Base-by-base conservation (phyloP, 31 red algal genomes). In the Endocladia muricata region DNA sequence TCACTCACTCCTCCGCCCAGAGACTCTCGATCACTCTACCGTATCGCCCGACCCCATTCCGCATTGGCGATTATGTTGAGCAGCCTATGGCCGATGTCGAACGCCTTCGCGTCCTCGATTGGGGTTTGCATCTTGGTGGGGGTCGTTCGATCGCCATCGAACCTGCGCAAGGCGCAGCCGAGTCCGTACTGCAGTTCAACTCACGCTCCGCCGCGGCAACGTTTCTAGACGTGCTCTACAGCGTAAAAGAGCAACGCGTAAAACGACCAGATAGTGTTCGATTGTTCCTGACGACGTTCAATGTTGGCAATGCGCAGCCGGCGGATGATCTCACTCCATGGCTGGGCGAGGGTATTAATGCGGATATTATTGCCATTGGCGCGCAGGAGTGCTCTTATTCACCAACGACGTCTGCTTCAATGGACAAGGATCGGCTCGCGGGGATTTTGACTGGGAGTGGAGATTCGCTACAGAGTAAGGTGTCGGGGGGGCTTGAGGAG, bases 381-480 rank as follows among this genome's bases (percentile, higher is more conserved):
- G 81, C 71, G 17, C 81, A 85, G 60, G 81, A 85, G 56, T 85
- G 81, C 61, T 85, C 81, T 1, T 85, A 85, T 42, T 76, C 57
- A 42, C 39, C 81, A 5, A 68, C 67, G 1, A 23, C 70, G 4
- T 23, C 55, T 8, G 25, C 48, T 17, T 13, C 43, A 5, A n/a
- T 55, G 1, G 4, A 11, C 2, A n/a, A 34, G 3, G 35, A 58
- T 73, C 4, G 36, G 3, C 26, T 57, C 6, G n/a, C 28, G 9
- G 13, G 32, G 0, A 43, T 22, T 1, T 32, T 33, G 5, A 54
- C 81, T 2, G 34, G 68, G 15, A 59, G 57, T 54, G 55, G 32
- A 1, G 37, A 37, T 13, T 55, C 56, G 42, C 65, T 56, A 29
- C 36, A n/a, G 6, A 67, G 9, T 34, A 44, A 66, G 2, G 47